These are phyloP conservation scores for Phanerodontia chrysosporium DNA, from an alignment of 768 basidiomycete genomes.

Conservation along the genomic window DNA sequence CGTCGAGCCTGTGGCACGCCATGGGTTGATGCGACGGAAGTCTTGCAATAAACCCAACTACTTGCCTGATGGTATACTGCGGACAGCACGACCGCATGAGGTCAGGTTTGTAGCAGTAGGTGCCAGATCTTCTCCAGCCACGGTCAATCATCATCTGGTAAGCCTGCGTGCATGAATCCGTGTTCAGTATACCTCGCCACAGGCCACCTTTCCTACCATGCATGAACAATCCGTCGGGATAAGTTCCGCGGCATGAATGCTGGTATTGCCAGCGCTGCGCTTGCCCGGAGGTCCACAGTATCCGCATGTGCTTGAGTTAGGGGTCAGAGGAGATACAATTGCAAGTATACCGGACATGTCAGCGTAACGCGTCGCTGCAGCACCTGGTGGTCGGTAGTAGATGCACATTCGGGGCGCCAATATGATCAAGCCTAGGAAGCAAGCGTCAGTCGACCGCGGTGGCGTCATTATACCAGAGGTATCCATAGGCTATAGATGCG, in stretches of 20 bases:
- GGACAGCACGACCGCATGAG: constrained; percentile 83
- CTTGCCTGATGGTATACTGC: constrained; percentile 88
- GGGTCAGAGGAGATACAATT: constrained; percentile 16
- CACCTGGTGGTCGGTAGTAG: not conserved
- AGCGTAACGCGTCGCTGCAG: not conserved
- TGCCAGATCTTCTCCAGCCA: constrained; percentile 82
- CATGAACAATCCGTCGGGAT: constrained; percentile 50
- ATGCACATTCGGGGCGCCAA: not conserved
- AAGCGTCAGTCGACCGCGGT: too few relatives aligned
- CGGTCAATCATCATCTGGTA: constrained; percentile 83
- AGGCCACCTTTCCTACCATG: constrained; percentile 32
- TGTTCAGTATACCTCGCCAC: not conserved
- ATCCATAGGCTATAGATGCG: not conserved
- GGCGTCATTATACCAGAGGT: not conserved
- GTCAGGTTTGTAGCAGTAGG: constrained; percentile 86
- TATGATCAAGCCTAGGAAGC: too few relatives aligned
- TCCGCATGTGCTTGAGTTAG: constrained; percentile 47
- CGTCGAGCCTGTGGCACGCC: constrained; percentile 65
- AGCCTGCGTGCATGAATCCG: constrained; percentile 36
- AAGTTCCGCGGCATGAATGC: constrained; percentile 44
- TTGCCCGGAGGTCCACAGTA: constrained; percentile 61
- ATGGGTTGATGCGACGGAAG: not conserved
- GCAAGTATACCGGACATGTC: constrained; percentile 8
- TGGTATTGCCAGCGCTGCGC: constrained; percentile 39
- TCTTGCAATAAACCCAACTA: constrained; percentile 2